These are phyloP conservation scores for Posidonia oceanica DNA, from an alignment of 116 monocot genomes.

Conservation along the genomic window DNA sequence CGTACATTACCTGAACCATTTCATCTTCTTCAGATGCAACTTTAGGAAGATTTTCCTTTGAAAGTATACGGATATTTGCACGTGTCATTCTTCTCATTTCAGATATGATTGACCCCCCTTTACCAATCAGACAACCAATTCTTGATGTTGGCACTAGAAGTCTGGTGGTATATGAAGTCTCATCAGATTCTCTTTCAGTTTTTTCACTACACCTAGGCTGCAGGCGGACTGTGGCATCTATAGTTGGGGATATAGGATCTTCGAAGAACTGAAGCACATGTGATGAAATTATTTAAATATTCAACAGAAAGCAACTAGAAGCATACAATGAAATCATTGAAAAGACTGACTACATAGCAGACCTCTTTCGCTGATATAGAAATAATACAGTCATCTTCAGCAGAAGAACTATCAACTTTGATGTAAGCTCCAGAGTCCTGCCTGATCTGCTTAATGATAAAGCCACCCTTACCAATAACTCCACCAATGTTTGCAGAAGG, in stretches of 20 bases:
- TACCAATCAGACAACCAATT: conserved; percentile 95
- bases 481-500: conserved; percentile 72
- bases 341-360: background rate
- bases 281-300: background rate
- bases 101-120: conserved; percentile 85
- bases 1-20: conserved; percentile 80
- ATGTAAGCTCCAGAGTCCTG: conserved; percentile 91
- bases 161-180: conserved; percentile 70
- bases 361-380: conserved; percentile 88
- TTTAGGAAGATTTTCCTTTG: conserved; percentile 90
- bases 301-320: background rate
- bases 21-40: conserved; percentile 90
- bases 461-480: conserved; percentile 93
- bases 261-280: conserved; percentile 58
- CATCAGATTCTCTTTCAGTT: conserved; percentile 65
- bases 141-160: conserved; percentile 84
- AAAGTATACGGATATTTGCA: conserved; percentile 83
- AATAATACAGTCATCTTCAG: conserved; percentile 93
- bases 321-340: background rate
- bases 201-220: conserved; percentile 92
- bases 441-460: conserved; percentile 85
- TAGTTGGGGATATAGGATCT: conserved; percentile 72
- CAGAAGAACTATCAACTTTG: conserved; percentile 74
- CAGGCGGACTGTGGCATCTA: conserved; percentile 86
- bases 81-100: conserved; percentile 80